Evolutionary conservation across 108 stramenopile genomes (phyloP), one percentile per base, ranked within the genome.

Genomic region (Cylindrotheca closterium): DNA sequence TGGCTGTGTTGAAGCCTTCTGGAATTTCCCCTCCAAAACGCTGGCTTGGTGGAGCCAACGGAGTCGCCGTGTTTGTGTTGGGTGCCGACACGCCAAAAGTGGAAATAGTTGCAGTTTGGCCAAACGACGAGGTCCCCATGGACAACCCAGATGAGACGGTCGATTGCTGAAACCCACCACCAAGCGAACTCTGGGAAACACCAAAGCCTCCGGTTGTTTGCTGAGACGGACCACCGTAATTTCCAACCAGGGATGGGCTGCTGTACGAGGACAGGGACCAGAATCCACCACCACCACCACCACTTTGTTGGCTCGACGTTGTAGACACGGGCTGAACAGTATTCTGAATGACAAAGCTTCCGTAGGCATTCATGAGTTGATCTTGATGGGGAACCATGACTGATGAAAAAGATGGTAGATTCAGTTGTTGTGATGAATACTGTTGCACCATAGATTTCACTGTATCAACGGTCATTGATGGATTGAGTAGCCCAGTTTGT

Each of bases 401-500:
- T 18, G 33, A 52, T 29, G 56, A 52, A 60, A 73, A 73, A 26
- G 65, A n/a, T 2, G 71, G 58, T 24, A 73, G 51, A 4, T 32
- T 28, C 15, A 73, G 33, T 47, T 28, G 33, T 24, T 12, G 45
- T 28, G 31, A 26, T 2, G 70, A 59, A 17, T 46, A 22, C 33
- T 64, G 49, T 27, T 54, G 61, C 2, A 71, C 24, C 18, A 28
- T 45, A 7, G 32, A 23, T 47, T 12, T 28, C 70, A 71, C 54
- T 10, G 30, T 32, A 2, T 58, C 57, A 23, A 33, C 22, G 18
- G 68, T 52, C 19, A 33, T 33, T 23, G 58, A 23, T 2, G 30
- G 12, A 1, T 64, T 62, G 31, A 85, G 55, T 22, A 79, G 46
- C 32, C 75, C 65, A 0, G 72, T 60, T 58, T 88, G 87, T 22